phyloP scores from a whole-genome alignment of 208 protist species.

The Zelonia costaricensis region DNA sequence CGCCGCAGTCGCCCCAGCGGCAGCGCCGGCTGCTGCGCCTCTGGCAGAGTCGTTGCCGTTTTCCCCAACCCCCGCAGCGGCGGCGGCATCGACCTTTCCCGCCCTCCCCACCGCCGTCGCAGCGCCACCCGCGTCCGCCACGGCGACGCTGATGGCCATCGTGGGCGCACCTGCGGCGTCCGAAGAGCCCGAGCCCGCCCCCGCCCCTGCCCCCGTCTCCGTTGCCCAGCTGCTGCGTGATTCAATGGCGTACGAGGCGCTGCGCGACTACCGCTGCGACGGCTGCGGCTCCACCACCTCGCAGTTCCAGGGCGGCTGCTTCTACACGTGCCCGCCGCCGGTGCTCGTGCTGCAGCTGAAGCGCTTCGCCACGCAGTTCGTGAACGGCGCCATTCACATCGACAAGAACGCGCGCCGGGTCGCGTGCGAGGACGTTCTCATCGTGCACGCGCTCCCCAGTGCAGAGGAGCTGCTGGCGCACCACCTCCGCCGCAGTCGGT shows the following conservation, averaged over 20 bases:
- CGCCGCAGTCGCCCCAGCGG: neutral
- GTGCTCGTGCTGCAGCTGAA: slow-evolving; percentile 78
- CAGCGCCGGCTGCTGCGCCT: neutral
- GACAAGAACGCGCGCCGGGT: slow-evolving; percentile 24
- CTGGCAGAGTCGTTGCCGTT: no score
- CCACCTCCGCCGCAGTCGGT: no score
- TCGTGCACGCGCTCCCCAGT: slow-evolving; percentile 26
- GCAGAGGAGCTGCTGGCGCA: slow-evolving; percentile 9
- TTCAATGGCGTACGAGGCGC: slow-evolving; percentile 42
- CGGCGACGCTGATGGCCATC: no score
- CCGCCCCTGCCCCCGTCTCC: neutral
- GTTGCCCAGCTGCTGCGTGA: slow-evolving; percentile 41
- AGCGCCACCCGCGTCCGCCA: no score
- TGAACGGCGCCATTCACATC: slow-evolving; percentile 29
- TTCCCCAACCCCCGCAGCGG: no score
- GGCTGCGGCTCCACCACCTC: slow-evolving; percentile 33
- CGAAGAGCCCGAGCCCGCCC: no score
- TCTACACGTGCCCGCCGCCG: slow-evolving; percentile 49
- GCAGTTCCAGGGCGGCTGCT: slow-evolving; percentile 68
- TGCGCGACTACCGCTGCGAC: slow-evolving; percentile 76
- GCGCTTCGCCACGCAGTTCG: slow-evolving; percentile 59
- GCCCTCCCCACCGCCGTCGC: no score
- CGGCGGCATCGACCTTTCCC: no score
- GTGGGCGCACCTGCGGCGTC: no score
- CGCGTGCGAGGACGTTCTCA: slow-evolving; percentile 22